Evolutionary conservation across 257 asterid genomes (phyloP).

Genomic region (Plectranthus barbatus): DNA sequence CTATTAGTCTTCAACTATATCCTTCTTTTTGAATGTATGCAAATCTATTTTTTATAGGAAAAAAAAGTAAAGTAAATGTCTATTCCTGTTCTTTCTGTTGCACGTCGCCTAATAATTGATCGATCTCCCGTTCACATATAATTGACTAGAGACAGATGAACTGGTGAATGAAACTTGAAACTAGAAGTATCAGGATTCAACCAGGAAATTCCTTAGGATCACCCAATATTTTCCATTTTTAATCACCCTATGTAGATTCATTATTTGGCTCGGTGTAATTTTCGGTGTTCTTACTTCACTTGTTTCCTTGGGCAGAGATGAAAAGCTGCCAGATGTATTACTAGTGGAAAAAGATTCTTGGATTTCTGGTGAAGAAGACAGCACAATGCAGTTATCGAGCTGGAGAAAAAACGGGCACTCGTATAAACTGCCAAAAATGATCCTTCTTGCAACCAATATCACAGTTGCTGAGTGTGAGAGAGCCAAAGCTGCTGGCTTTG

Average conservation of each 20-base stretch:
- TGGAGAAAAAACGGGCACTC: conserved; percentile 46
- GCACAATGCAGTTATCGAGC: conserved; percentile 22
- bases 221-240: not conserved
- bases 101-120: too few species aligned
- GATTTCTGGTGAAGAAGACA: conserved; percentile 51
- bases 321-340: conserved; percentile 57
- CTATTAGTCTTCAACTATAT: not conserved
- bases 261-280: not conserved
- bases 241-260: not conserved
- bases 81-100: not conserved
- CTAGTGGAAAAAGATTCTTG: conserved; percentile 78
- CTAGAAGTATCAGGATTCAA: too few species aligned
- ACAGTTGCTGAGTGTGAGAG: conserved; percentile 42
- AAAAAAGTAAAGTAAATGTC: not conserved
- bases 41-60: not conserved
- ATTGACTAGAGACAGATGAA: too few species aligned
- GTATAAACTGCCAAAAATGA: conserved; percentile 51
- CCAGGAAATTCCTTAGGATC: too few species aligned
- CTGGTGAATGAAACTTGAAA: too few species aligned
- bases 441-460: conserved; percentile 78
- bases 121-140: too few species aligned
- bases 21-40: not conserved
- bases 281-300: conserved; percentile 2
- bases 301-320: conserved; percentile 27
- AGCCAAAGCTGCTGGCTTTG: conserved; percentile 73